These are phyloP conservation scores for Umbellularia californica DNA, from an alignment of 164 flowering plant species.

Conservation along the genomic window DNA sequence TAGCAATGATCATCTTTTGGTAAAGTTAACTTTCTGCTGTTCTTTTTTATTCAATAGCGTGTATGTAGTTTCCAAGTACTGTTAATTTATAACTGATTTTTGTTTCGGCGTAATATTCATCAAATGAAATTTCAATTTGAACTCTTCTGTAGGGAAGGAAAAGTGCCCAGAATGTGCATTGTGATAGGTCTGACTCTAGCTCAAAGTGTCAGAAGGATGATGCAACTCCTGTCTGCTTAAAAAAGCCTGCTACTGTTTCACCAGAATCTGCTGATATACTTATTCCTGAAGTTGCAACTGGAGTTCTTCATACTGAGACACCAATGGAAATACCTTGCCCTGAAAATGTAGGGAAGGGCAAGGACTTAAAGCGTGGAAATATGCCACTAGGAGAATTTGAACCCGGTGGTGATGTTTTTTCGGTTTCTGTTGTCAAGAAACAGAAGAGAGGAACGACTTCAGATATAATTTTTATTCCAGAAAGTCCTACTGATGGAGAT, in stretches of 20 bases:
- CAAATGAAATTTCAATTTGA: conserved; percentile 1
- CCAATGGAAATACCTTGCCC: conserved; percentile 3
- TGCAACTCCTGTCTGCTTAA: conserved; percentile 14
- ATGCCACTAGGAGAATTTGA: conserved; percentile 3
- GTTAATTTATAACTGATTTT: not conserved
- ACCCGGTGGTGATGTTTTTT: conserved; percentile 15
- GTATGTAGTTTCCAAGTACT: not conserved
- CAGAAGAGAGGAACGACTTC: conserved; percentile 19
- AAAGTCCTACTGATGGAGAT: conserved; percentile 10
- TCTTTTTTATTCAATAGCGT: not conserved
- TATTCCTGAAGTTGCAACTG: conserved; percentile 19
- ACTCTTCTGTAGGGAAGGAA: conserved; percentile 32
- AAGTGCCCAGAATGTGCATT: conserved; percentile 23
- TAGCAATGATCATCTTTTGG: not conserved
- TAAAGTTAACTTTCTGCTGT: not conserved
- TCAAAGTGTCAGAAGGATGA: conserved; percentile 12
- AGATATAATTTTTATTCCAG: conserved; percentile 8
- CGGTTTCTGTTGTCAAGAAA: conserved; percentile 21
- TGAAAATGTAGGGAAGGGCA: conserved; percentile 26
- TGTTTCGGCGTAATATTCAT: not conserved
- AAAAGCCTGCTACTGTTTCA: conserved; percentile 8
- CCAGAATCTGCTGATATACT: conserved; percentile 13
- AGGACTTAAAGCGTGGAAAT: conserved; percentile 16
- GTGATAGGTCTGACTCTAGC: conserved; percentile 18
- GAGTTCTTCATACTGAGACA: conserved; percentile 9